These are phyloP conservation scores for Coemansia sp. DNA, from an alignment of 192 early-diverging fungal genomes.

Conservation along the genomic window DNA sequence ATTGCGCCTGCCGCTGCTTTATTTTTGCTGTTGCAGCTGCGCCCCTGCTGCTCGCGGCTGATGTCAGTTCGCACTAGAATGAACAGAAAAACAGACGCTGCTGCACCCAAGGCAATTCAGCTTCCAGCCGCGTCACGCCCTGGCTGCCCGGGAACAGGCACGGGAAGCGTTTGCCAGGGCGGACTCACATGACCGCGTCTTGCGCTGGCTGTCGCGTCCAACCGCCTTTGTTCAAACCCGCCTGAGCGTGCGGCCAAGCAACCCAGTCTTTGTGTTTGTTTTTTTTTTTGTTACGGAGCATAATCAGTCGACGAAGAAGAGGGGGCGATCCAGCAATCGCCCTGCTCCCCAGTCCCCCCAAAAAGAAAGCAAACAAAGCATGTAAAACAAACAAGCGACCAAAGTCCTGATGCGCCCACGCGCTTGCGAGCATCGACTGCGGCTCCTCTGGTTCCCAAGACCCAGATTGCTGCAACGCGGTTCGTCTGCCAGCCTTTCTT, in stretches of 20 bases:
- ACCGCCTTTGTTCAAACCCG: no score
- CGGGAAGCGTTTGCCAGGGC: background rate
- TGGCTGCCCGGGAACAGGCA: background rate
- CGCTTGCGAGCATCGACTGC: no score
- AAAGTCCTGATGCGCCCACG: background rate
- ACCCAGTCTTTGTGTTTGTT: background rate
- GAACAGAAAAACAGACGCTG: no score
- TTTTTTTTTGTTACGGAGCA: background rate
- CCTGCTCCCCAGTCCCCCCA: background rate
- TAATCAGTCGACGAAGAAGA: background rate
- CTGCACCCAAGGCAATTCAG: background rate
- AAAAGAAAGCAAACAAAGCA: background rate
- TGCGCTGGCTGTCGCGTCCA: background rate
- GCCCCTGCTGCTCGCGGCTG: background rate
- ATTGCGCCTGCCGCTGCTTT: background rate
- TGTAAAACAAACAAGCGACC: background rate
- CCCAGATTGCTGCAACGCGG: background rate
- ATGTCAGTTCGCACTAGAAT: no score
- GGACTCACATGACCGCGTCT: background rate
- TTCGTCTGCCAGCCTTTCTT: background rate
- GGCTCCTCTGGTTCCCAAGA: background rate
- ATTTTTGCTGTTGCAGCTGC: background rate
- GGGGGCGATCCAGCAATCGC: background rate
- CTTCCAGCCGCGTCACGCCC: background rate
- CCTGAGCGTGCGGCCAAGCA: no score